These are phyloP conservation scores for Crataegus laevigata DNA, from an alignment of 306 rosid species.

Conservation along the genomic window DNA sequence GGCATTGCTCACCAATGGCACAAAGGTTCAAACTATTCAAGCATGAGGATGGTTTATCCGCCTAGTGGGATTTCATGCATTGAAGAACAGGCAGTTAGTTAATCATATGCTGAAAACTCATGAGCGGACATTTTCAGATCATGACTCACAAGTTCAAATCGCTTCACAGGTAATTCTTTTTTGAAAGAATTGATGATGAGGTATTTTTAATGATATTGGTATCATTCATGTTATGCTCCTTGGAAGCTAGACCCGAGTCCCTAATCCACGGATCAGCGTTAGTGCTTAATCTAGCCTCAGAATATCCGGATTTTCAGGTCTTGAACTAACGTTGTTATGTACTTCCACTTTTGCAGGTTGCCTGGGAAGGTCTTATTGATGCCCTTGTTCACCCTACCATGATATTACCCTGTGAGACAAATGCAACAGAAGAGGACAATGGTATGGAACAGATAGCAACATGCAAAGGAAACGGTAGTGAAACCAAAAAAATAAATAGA, in stretches of 20 bases:
- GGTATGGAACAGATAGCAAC: constrained; percentile 15
- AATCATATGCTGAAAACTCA: constrained; percentile 81
- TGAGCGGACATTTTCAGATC: constrained; percentile 69
- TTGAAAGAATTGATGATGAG: not conserved
- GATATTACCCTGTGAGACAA: constrained; percentile 20
- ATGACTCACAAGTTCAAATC: constrained; percentile 70
- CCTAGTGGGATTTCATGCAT: constrained; percentile 59
- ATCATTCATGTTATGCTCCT: not conserved
- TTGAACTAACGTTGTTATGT: not conserved
- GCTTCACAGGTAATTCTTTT: constrained; percentile 63
- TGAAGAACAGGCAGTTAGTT: constrained; percentile 55
- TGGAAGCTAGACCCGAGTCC: not conserved
- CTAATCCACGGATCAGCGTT: not conserved
- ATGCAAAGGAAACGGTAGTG: constrained; percentile 15
- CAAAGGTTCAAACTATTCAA: constrained; percentile 60
- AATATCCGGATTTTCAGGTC: not conserved
- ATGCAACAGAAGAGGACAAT: constrained; percentile 21
- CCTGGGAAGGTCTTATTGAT: constrained; percentile 85
- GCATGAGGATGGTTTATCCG: constrained; percentile 93
- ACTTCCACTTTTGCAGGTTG: constrained; percentile 41
- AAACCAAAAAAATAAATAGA: constrained; percentile 37
- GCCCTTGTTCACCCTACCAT: constrained; percentile 52
- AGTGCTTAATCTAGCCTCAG: not conserved
- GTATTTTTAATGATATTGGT: not conserved
- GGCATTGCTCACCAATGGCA: constrained; percentile 50